These are phyloP conservation scores for Cladobotryum mycophilum DNA, from an alignment of 2,329 filamentous ascomycete genomes.

Conservation along the genomic window DNA sequence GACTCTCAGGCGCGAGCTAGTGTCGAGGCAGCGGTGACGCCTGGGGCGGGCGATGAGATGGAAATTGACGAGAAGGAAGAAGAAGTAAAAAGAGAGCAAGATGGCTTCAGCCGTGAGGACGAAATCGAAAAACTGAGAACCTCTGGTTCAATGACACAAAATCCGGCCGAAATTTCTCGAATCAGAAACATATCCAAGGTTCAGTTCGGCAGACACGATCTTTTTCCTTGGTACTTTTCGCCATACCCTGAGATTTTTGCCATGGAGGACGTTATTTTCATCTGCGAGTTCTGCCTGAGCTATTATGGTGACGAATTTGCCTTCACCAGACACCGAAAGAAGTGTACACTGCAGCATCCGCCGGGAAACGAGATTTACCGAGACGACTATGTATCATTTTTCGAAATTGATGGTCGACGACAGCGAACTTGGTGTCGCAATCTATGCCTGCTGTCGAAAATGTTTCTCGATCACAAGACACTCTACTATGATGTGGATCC, in stretches of 20 bases:
- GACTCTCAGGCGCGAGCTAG: conserved; percentile 40
- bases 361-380: conserved; percentile 98
- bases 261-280: conserved; percentile 84
- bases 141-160: conserved; percentile 97
- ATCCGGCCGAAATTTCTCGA: conserved; percentile 91
- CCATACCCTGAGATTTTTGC: conserved; percentile 88
- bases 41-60: conserved; percentile 43
- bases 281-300: conserved; percentile 93
- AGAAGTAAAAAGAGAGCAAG: conserved; percentile 41
- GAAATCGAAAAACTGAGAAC: conserved; percentile 96
- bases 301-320: conserved; percentile 82
- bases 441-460: conserved; percentile 86
- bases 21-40: conserved; percentile 36
- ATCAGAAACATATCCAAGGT: conserved; percentile 92
- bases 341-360: conserved; percentile 87
- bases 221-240: conserved; percentile 98
- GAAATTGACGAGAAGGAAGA: conserved; percentile 47
- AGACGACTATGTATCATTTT: conserved; percentile 89
- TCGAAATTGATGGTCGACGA: conserved; percentile 90
- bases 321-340: conserved; percentile 78
- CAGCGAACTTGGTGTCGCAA: conserved; percentile 97
- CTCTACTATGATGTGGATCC: conserved; percentile 99
- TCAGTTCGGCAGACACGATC: conserved; percentile 85
- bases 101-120: conserved; percentile 69
- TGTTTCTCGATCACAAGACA: conserved; percentile 97